phyloP scores from a whole-genome alignment of 371 early-diverging fungal species.

The Actinomortierella wolfii region DNA sequence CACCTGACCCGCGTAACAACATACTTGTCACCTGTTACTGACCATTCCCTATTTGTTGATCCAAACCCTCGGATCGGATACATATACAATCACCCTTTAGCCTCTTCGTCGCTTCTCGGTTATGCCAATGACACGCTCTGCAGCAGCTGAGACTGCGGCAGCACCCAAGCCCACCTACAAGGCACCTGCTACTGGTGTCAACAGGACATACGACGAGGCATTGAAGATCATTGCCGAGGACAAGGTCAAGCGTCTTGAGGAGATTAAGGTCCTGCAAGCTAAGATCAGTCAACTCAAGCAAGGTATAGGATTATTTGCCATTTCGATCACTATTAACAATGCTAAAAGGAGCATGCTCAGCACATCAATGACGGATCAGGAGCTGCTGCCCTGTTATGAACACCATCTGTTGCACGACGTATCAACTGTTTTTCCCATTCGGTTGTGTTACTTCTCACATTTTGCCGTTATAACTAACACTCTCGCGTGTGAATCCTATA shows the following conservation, averaged over 20 bases:
- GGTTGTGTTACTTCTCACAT: too few relatives aligned
- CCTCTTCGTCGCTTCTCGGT: conserved; percentile 31
- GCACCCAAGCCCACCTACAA: conserved; percentile 42
- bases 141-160: conserved; percentile 1
- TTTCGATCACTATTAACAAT: too few relatives aligned
- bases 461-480: background rate
- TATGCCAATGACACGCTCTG: conserved; percentile 23
- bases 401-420: too few relatives aligned
- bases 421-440: too few relatives aligned
- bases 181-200: conserved; percentile 58
- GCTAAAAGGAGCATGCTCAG: too few relatives aligned
- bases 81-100: conserved; percentile 4
- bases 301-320: conserved; percentile 52
- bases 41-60: too few relatives aligned
- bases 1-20: too few relatives aligned
- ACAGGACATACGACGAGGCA: conserved; percentile 78
- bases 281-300: conserved; percentile 56
- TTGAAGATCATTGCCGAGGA: conserved; percentile 73
- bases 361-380: background rate
- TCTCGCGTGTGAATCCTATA: too few relatives aligned
- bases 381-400: too few relatives aligned
- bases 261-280: conserved; percentile 57
- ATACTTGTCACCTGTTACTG: too few relatives aligned
- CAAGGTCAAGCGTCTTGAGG: conserved; percentile 58
- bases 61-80: too few relatives aligned